Evolutionary conservation across 345 rosid species (phyloP).

Genomic region (Euphorbia tirucalli): DNA sequence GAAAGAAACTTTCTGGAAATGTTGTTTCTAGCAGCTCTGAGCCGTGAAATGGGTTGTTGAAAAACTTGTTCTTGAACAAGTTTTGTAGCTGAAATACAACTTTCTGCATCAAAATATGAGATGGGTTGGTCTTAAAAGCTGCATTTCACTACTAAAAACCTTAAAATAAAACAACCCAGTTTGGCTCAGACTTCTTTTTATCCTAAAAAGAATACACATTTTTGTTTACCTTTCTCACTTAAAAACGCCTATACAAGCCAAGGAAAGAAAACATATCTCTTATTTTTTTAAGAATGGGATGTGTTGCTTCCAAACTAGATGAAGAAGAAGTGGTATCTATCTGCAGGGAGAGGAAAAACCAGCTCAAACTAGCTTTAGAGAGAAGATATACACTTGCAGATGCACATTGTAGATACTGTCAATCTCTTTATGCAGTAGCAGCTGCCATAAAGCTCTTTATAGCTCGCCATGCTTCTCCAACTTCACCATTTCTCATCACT

Average conservation of each 20-base stretch:
- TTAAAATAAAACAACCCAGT: slow-evolving; percentile 13
- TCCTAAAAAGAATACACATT: slow-evolving; percentile 26
- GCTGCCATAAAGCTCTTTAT: slow-evolving; percentile 70
- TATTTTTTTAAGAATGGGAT: slow-evolving; percentile 42
- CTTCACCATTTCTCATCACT: slow-evolving; percentile 67
- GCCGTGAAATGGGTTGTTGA: slow-evolving; percentile 24
- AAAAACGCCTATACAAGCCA: slow-evolving; percentile 22
- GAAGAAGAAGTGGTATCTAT: slow-evolving; percentile 72
- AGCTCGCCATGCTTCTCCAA: slow-evolving; percentile 61
- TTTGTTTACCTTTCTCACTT: slow-evolving; percentile 37
- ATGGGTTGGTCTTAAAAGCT: slow-evolving; percentile 13
- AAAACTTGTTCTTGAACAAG: slow-evolving; percentile 5
- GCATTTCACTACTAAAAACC: slow-evolving; percentile 4
- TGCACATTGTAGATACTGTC: slow-evolving; percentile 63
- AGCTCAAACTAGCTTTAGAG: slow-evolving; percentile 55
- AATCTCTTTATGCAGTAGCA: slow-evolving; percentile 63
- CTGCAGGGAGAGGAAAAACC: slow-evolving; percentile 60
- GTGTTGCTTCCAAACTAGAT: slow-evolving; percentile 64
- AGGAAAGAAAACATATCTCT: not conserved
- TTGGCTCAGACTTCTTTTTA: slow-evolving; percentile 23
- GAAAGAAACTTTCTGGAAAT: not conserved
- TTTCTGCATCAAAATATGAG: slow-evolving; percentile 20
- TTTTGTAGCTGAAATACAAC: slow-evolving; percentile 6
- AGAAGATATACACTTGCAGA: slow-evolving; percentile 61
- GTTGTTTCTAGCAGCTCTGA: not conserved